Evolutionary conservation across 495 filamentous ascomycete genomes (phyloP).

Genomic region (Neohortaea acidophila): DNA sequence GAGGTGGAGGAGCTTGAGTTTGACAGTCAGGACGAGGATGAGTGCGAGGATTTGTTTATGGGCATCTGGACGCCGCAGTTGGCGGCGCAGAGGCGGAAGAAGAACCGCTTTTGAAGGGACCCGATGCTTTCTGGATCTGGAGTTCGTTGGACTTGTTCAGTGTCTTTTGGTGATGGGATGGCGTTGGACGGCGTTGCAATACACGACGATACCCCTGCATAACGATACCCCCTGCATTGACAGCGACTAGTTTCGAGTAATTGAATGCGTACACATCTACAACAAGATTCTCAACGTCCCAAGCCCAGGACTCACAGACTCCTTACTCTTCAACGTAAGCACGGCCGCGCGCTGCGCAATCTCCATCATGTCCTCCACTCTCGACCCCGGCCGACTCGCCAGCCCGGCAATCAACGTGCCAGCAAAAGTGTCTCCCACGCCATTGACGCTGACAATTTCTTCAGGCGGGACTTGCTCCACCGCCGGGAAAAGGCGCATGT

Average conservation of each 20-base stretch:
- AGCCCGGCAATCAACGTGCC: conserved; percentile 64
- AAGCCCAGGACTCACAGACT: conserved; percentile 44
- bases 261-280: no score
- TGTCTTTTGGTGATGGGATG: no score
- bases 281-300: conserved; percentile 10
- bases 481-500: conserved; percentile 56
- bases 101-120: conserved; percentile 28
- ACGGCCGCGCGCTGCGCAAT: conserved; percentile 63
- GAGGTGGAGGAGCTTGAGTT: conserved; percentile 44
- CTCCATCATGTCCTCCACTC: conserved; percentile 35
- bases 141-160: no score
- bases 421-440: conserved; percentile 83
- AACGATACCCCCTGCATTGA: no score
- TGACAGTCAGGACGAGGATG: conserved; percentile 83
- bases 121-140: no score
- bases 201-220: no score
- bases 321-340: conserved; percentile 53
- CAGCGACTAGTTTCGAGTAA: no score
- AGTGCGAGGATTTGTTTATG: conserved; percentile 85
- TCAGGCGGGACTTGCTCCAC: conserved; percentile 38
- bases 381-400: conserved; percentile 19
- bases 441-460: conserved; percentile 78
- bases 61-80: conserved; percentile 66
- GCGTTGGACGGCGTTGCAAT: no score
- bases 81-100: conserved; percentile 48